Conservation (phyloP, 2,329 filamentous ascomycete genomes). For the Neobulgaria alba region DNA sequence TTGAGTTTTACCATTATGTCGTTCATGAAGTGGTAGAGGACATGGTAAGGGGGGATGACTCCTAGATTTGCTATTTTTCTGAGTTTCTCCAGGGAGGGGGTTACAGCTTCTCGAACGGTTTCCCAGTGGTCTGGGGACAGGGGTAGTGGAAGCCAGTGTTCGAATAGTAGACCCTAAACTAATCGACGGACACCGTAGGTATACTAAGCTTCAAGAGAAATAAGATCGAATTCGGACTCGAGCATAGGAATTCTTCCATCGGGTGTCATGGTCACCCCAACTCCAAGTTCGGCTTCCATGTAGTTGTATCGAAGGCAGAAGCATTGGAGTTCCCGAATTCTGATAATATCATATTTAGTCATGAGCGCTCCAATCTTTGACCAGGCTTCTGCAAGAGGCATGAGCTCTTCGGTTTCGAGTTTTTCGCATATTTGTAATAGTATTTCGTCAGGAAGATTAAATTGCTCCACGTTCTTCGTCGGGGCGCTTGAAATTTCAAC, state of each 20-base stretch:
- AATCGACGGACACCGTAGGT: too few species aligned
- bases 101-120: too few species aligned
- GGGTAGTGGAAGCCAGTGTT: too few species aligned
- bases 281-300: slow-evolving; percentile 32
- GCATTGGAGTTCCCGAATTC: slow-evolving; percentile 38
- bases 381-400: slow-evolving; percentile 16
- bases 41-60: too few species aligned
- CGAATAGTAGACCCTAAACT: too few species aligned
- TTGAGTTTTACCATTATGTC: too few species aligned
- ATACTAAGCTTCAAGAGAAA: neutral
- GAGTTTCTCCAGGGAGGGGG: too few species aligned
- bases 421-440: slow-evolving; percentile 30
- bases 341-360: slow-evolving; percentile 14
- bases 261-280: slow-evolving; percentile 25
- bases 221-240: slow-evolving; percentile 1
- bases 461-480: slow-evolving; percentile 3
- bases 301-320: slow-evolving; percentile 29
- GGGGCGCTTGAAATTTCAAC: neutral
- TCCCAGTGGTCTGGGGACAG: too few species aligned
- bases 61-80: too few species aligned
- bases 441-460: slow-evolving; percentile 33
- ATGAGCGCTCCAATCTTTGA: slow-evolving; percentile 10
- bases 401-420: slow-evolving; percentile 23
- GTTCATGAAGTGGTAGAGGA: too few species aligned
- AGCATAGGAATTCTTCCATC: slow-evolving; percentile 18